Evolutionary conservation across 148 eudicot genomes (phyloP).

Genomic region (Arctostaphylos glauca): DNA sequence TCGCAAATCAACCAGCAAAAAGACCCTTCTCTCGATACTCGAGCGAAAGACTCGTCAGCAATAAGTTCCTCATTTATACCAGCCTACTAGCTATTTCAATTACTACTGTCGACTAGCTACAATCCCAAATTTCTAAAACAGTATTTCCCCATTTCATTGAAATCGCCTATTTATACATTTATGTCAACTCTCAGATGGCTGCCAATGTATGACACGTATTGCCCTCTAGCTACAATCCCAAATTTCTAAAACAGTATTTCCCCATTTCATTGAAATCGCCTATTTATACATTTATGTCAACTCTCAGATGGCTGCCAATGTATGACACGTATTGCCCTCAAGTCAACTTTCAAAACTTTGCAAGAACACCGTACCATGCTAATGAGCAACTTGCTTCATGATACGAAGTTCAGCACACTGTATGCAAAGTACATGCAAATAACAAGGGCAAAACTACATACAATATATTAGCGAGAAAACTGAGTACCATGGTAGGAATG

Average conservation of each 20-base stretch:
- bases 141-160: neutral
- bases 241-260: neutral
- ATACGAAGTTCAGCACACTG: neutral
- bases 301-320: neutral
- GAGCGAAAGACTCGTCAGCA: neutral
- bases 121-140: too few species aligned
- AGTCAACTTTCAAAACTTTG: neutral
- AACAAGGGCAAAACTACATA: conserved; percentile 5
- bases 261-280: neutral
- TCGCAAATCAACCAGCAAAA: neutral
- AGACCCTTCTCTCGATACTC: neutral
- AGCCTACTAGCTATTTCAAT: neutral
- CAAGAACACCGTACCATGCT: neutral
- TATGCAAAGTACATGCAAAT: neutral
- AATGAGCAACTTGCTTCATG: neutral
- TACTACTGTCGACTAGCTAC: neutral
- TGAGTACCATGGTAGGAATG: conserved; percentile 85
- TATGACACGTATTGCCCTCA: neutral
- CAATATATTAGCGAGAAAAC: neutral
- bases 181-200: neutral
- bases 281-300: neutral
- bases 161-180: neutral
- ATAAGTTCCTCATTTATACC: neutral
- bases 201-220: neutral
- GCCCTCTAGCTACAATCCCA: neutral